Percentiles rank a stretch among this genome's conserved stretches.
Evolutionary conservation across 257 asterid species (phyloP).

Genomic region (Craterostigma plantagineum): DNA sequence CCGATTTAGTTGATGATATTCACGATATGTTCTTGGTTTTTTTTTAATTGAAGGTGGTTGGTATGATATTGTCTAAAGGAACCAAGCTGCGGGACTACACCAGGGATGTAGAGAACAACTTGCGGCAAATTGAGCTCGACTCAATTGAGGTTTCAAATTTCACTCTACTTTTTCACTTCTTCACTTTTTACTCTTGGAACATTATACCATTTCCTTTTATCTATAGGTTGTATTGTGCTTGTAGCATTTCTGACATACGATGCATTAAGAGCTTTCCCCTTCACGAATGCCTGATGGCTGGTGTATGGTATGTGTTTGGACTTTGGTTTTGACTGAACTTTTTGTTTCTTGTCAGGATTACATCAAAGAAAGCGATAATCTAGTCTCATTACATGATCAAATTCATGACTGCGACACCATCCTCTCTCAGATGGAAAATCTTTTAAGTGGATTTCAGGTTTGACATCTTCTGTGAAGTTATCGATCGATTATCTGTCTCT

Average conservation of each 20-base stretch:
- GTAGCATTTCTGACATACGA: too few species aligned
- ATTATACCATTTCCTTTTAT: slow-evolving; percentile 2
- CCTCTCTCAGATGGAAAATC: slow-evolving; percentile 86
- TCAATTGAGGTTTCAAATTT: slow-evolving; percentile 72
- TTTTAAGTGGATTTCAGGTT: slow-evolving; percentile 97
- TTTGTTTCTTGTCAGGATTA: slow-evolving; percentile 48
- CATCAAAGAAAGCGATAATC: slow-evolving; percentile 93
- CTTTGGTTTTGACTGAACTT: slow-evolving; percentile 1
- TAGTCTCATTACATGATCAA: slow-evolving; percentile 91
- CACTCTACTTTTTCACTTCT: slow-evolving; percentile 4
- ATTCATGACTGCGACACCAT: slow-evolving; percentile 89
- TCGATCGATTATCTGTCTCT: not conserved
- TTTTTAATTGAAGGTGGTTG: slow-evolving; percentile 48
- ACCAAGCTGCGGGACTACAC: slow-evolving; percentile 71
- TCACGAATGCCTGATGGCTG: not conserved
- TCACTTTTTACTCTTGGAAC: slow-evolving; percentile 10
- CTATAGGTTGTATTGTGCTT: too few species aligned
- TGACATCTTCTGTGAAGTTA: slow-evolving; percentile 4
- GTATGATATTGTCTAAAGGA: slow-evolving; percentile 82
- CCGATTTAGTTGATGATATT: not conserved
- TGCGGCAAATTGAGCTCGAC: slow-evolving; percentile 73
- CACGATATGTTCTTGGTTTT: slow-evolving; percentile 3
- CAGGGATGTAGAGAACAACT: slow-evolving; percentile 83
- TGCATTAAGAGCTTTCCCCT: too few species aligned
- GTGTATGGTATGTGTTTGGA: not conserved